Evolutionary conservation across 2,329 filamentous ascomycete species (phyloP), one percentile per base, ranked within the genome.

Genomic region (Xylariales sp.): DNA sequence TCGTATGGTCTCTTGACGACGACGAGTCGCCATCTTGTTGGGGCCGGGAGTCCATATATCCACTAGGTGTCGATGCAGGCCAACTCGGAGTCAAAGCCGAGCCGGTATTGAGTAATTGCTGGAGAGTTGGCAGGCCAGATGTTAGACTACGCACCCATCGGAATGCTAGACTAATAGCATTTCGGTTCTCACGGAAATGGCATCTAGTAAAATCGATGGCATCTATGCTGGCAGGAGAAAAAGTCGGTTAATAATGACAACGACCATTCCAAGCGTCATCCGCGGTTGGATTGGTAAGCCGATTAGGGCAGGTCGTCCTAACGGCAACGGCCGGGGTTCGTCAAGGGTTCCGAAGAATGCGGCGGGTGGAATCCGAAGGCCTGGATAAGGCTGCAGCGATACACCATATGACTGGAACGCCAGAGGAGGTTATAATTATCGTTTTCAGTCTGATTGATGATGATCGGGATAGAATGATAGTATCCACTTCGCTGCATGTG

Each of bases 1-100:
- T 41, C 16, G 49, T 45, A 10, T 43, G 40, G 20, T 46, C 45
- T 19, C 31, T 14, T 14, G 46, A 46, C n/a, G 45, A 44, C 7
- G 44, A 15, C 38, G 47, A 42, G n/a, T 46, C 46, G n/a, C 39
- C 38, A 10, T 44, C 43, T 6, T 38, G 5, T 25, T 32, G 5
- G 7, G 18, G 18, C 14, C 29, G 15, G 7, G 9, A 27, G 7
- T 27, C n/a, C 8, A 8, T 8, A n/a, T n/a, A 8, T 27, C 24
- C 8, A 27, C n/a, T 27, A n/a, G 7, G 24, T 27, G 7, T 8
- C 7, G 24, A 27, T 27, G 24, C 24, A 27, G n/a, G n/a, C n/a
- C n/a, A n/a, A n/a, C n/a, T n/a, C n/a, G n/a, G n/a, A n/a, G n/a
- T n/a, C n/a, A n/a, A n/a, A n/a, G 18, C 31, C 16, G 31, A 33